phyloP scores from a whole-genome alignment of 2,329 filamentous ascomycete genomes.

The Diaporthe humulicola region DNA sequence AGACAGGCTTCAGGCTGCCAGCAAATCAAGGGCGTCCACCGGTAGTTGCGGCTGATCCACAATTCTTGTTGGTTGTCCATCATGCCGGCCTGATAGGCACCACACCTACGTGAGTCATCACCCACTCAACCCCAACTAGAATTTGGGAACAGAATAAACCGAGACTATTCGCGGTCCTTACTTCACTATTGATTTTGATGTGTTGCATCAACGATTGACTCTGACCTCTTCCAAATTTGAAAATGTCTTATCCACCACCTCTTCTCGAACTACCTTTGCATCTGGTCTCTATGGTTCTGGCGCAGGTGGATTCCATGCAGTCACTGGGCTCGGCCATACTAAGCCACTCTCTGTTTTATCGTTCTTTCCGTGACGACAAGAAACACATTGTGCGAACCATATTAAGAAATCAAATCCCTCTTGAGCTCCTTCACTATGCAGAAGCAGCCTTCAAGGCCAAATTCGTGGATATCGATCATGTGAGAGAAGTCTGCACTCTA shows the following conservation, averaged over 20 bases:
- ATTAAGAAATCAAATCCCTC: neutral
- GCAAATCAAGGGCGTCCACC: too few species aligned
- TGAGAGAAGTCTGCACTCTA: neutral
- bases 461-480: neutral
- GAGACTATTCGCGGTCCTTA: neutral
- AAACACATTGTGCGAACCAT: neutral
- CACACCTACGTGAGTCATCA: neutral
- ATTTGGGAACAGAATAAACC: neutral
- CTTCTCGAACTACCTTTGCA: constrained; percentile 8
- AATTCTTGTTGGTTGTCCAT: neutral
- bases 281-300: neutral
- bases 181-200: too few species aligned
- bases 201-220: neutral
- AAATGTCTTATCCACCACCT: neutral
- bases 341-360: neutral
- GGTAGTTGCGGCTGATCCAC: neutral
- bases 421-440: neutral
- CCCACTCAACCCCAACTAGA: neutral
- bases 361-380: neutral
- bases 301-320: neutral
- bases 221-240: neutral
- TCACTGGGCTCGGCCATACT: neutral
- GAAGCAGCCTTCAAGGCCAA: neutral
- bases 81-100: neutral
- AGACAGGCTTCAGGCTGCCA: too few species aligned